phyloP scores from a whole-genome alignment of 164 flowering plant genomes.

The Aristolochia contorta region DNA sequence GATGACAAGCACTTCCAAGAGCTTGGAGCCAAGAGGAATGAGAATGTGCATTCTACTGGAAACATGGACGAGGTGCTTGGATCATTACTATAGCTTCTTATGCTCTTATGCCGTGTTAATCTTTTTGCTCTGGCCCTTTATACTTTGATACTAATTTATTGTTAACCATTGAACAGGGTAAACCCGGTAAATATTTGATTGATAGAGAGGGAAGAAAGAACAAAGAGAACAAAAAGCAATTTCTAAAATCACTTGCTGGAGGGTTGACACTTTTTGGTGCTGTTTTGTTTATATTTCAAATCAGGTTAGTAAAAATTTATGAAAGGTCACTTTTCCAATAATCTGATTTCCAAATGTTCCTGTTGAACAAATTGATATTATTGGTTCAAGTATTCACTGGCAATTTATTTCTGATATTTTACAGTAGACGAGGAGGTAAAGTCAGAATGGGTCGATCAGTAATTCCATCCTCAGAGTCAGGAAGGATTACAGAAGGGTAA shows the following conservation, averaged over 20 bases:
- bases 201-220: not conserved
- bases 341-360: too few relatives aligned
- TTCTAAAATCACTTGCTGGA: conserved; percentile 2
- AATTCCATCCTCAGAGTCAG: not conserved
- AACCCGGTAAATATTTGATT: too few relatives aligned
- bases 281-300: conserved; percentile 1
- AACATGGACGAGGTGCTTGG: too few relatives aligned
- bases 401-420: not conserved
- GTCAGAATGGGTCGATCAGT: not conserved
- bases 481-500: not conserved
- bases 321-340: too few relatives aligned
- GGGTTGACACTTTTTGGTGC: conserved; percentile 1
- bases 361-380: too few relatives aligned
- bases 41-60: too few relatives aligned
- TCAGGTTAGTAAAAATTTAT: not conserved
- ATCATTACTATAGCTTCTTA: too few relatives aligned
- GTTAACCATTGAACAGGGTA: not conserved
- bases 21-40: too few relatives aligned
- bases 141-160: not conserved
- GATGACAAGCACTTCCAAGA: too few relatives aligned
- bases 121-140: too few relatives aligned
- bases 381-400: too few relatives aligned
- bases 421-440: conserved; percentile 1
- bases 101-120: too few relatives aligned
- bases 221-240: not conserved